Base-by-base conservation (phyloP, 2,329 filamentous ascomycete genomes). In the Monilinia polystroma region DNA sequence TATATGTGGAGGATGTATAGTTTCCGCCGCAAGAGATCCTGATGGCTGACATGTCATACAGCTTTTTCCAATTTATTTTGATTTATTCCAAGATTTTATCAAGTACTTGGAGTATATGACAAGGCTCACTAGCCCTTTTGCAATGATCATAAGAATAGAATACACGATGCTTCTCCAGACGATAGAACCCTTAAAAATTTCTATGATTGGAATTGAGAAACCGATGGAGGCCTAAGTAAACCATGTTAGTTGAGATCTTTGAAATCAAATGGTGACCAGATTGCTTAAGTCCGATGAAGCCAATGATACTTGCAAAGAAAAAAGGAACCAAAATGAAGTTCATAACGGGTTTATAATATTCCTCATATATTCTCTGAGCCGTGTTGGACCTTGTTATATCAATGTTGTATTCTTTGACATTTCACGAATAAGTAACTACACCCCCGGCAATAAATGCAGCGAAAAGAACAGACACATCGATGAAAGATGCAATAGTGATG, bases 111-210 rank as follows among this genome's bases (percentile, higher is more conserved):
- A 72, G 55, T 71, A 72, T 45, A 72, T 63, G 4, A 70, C 68
- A 0, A 84, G 10, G 0, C 88, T 85, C n/a, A 86, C 88, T 1
- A 81, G 66, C 1, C 88, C 68, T 73, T 91, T 91, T 4, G 79
- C 82, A 2, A 90, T 62, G 0, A 82, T 74, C 91, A 95, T 95
- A 4, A 95, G 78, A 0, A 88, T 70, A 0, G 88, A 82, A 72
- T 93, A 95, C 0, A 93, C 82, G 0, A 93, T 69, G 0, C 91
- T 91, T 14, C 86, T 85, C 91, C 90, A 95, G 1, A 93, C 77
- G 0, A 90, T 81, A 0, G 78, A 73, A 0, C 84, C 84, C 0
- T 76, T 75, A 72, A 93, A 94, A 81, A 95, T 87, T 7, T 85
- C 78, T 0, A 83, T 85, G 41, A 94, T 88, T 0, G 91, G 91